phyloP scores from a whole-genome alignment of 768 basidiomycete species.

The Boletus reticuloceps region DNA sequence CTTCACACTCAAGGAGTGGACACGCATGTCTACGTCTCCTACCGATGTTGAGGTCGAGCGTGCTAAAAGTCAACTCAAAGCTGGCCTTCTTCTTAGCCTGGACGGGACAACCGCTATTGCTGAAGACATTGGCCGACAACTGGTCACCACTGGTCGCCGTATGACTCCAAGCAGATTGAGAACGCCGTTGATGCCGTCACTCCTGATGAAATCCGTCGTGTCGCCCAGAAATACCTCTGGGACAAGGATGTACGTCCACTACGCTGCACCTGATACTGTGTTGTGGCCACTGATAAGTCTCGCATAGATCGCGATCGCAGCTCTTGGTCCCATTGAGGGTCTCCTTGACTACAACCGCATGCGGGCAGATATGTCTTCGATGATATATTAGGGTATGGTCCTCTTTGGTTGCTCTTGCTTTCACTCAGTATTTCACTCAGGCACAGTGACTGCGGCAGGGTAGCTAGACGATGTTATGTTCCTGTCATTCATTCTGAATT shows the following conservation, averaged over 20 bases:
- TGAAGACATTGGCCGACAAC: conserved; percentile 97
- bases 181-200: conserved; percentile 87
- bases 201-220: conserved; percentile 85
- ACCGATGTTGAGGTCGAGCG: conserved; percentile 88
- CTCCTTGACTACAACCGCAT: conserved; percentile 93
- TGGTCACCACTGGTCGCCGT: conserved; percentile 90
- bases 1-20: conserved; percentile 95
- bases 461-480: conserved; percentile 22
- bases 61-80: conserved; percentile 98
- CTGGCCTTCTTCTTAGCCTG: conserved; percentile 81
- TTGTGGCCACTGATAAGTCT: conserved; percentile 1
- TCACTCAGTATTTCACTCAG: background rate
- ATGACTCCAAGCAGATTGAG: conserved; percentile 91
- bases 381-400: conserved; percentile 53
- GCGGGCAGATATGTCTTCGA: conserved; percentile 77
- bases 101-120: conserved; percentile 97
- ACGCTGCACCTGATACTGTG: conserved; percentile 11
- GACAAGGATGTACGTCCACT: conserved; percentile 79
- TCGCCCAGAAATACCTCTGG: conserved; percentile 96
- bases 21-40: conserved; percentile 87
- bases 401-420: background rate
- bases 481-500: conserved; percentile 19
- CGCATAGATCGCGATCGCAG: conserved; percentile 76
- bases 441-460: background rate
- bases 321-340: conserved; percentile 87